These are phyloP conservation scores for Heliamphora ciliata DNA, from an alignment of 179 eudicot species.

Conservation along the genomic window DNA sequence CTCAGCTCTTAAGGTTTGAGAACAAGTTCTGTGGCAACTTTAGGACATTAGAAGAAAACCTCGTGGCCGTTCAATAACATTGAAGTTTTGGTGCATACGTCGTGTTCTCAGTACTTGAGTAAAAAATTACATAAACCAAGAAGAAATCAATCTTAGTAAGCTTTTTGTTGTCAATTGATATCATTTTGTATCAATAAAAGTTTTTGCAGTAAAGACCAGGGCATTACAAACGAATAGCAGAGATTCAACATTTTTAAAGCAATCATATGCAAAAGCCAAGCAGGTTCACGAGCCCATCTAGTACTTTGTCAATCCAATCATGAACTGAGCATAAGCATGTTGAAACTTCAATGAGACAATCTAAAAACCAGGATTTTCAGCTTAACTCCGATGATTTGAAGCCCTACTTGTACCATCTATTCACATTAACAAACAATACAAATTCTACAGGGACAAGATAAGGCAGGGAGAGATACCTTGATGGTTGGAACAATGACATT, in stretches of 20 bases:
- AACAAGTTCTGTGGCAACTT: too few relatives aligned
- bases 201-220: background rate
- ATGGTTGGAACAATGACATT: constrained; percentile 44
- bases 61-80: too few relatives aligned
- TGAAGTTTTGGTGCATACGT: too few relatives aligned
- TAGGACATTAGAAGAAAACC: too few relatives aligned
- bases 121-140: too few relatives aligned
- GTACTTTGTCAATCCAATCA: background rate
- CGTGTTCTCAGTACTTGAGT: too few relatives aligned
- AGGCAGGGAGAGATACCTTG: constrained; percentile 38
- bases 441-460: background rate
- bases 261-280: constrained; percentile 9
- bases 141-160: too few relatives aligned
- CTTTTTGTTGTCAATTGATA: too few relatives aligned
- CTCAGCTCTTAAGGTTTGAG: too few relatives aligned
- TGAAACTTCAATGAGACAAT: background rate
- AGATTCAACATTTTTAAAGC: background rate
- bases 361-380: background rate
- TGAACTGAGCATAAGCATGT: background rate
- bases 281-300: background rate
- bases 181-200: too few relatives aligned
- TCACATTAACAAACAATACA: constrained; percentile 3
- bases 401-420: constrained; percentile 8
- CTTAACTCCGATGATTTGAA: background rate
- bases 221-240: background rate